A percentile compares a stretch with the other conserved stretches of the same genome.
Evolutionary conservation across 2,329 filamentous ascomycete genomes (phyloP).

Genomic region (Akanthomyces uredinophilus): DNA sequence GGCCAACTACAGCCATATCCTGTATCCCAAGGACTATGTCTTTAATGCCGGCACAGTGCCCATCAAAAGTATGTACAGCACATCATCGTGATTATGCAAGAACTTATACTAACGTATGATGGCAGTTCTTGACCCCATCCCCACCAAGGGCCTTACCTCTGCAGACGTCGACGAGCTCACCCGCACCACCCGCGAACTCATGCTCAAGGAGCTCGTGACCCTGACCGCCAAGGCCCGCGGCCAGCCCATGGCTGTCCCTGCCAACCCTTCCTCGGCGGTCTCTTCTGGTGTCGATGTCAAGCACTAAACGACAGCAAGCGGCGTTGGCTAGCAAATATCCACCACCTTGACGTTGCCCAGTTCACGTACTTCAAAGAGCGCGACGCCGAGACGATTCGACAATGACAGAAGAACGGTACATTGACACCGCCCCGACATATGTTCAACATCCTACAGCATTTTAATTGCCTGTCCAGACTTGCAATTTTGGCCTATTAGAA

Average conservation of each 20-base stretch:
- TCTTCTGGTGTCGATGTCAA: slow-evolving; percentile 26
- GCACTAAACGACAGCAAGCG: neutral
- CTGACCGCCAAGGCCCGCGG: slow-evolving; percentile 50
- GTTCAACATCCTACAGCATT: neutral
- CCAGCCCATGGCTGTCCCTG: slow-evolving; percentile 28
- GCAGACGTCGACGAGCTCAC: slow-evolving; percentile 74
- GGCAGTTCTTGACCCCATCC: slow-evolving; percentile 72
- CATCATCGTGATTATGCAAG: neutral
- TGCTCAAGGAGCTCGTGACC: slow-evolving; percentile 62
- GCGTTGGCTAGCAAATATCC: neutral
- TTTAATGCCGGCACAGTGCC: slow-evolving; percentile 69
- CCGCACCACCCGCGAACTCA: slow-evolving; percentile 62
- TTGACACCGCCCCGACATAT: neutral
- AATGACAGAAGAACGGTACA: neutral
- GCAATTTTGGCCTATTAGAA: slow-evolving; percentile 2
- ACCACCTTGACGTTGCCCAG: neutral
- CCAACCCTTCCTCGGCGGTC: slow-evolving; percentile 18
- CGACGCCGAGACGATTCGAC: neutral
- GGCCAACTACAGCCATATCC: slow-evolving; percentile 72
- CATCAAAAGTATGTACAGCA: slow-evolving; percentile 57
- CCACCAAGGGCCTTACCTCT: slow-evolving; percentile 65
- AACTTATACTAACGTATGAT: neutral
- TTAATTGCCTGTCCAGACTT: neutral
- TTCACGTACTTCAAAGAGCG: neutral
- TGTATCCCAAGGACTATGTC: slow-evolving; percentile 57